phyloP scores from a whole-genome alignment of 306 rosid genomes.

The Arachis hypogaea region DNA sequence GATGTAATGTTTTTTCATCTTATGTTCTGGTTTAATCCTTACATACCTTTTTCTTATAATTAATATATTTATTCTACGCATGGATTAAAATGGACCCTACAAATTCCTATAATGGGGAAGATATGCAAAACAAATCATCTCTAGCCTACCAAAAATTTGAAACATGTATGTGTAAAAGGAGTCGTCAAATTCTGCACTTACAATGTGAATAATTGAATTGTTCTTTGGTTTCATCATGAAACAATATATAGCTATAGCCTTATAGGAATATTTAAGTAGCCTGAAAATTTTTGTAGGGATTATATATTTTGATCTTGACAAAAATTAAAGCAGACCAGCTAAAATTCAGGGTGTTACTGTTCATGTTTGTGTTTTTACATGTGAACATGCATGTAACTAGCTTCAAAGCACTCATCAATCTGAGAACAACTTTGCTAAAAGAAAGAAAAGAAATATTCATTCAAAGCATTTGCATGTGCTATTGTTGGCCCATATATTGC shows the following conservation, averaged over 20 bases:
- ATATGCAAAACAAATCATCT: slow-evolving; percentile 12
- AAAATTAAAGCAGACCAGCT: neutral
- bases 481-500: too few species aligned
- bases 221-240: neutral
- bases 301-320: neutral
- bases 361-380: too few species aligned
- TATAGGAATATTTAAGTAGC: slow-evolving; percentile 19
- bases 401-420: too few species aligned
- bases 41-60: neutral
- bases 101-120: slow-evolving; percentile 16
- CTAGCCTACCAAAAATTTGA: neutral
- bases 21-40: too few species aligned
- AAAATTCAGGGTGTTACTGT: neutral
- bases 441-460: too few species aligned
- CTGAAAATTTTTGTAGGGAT: neutral
- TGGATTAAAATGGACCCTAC: slow-evolving; percentile 29
- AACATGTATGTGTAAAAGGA: neutral
- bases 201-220: neutral
- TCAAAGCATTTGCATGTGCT: too few species aligned
- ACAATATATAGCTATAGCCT: neutral
- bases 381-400: too few species aligned
- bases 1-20: too few species aligned
- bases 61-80: slow-evolving; percentile 8
- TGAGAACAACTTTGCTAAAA: too few species aligned
- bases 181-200: neutral